These are phyloP conservation scores for Capsicum baccatum DNA, from an alignment of 257 asterid genomes.

Conservation along the genomic window DNA sequence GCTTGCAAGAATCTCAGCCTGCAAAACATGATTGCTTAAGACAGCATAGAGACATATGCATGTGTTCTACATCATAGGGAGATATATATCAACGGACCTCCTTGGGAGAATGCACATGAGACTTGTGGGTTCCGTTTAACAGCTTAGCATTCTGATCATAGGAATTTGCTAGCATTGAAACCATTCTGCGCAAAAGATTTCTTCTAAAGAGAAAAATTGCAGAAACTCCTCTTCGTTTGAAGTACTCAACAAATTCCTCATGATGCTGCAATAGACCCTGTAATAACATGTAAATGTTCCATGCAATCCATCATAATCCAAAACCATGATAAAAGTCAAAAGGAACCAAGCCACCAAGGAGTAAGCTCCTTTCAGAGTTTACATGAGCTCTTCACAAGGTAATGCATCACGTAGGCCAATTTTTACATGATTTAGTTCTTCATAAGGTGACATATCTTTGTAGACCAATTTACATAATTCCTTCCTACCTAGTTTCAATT, in stretches of 20 bases:
- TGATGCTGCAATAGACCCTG: constrained; percentile 91
- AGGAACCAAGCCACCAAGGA: neutral
- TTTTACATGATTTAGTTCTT: neutral
- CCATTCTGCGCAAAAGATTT: constrained; percentile 84
- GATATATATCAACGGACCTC: constrained; percentile 55
- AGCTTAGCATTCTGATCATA: constrained; percentile 84
- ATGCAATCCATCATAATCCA: constrained; percentile 16
- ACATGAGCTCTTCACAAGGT: constrained; percentile 9
- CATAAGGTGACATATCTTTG: neutral
- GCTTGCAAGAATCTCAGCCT: constrained; percentile 87
- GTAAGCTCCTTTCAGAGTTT: neutral
- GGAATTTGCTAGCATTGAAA: constrained; percentile 87
- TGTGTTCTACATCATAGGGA: constrained; percentile 7
- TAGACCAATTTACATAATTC: neutral
- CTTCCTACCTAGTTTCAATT: constrained; percentile 20
- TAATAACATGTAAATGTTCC: constrained; percentile 31
- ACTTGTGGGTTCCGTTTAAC: constrained; percentile 95
- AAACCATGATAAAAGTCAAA: neutral
- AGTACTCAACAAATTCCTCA: constrained; percentile 74
- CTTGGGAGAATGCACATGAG: constrained; percentile 81
- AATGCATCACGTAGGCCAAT: neutral
- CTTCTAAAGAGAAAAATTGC: constrained; percentile 86
- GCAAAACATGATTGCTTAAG: constrained; percentile 35
- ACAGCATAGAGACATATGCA: neutral
- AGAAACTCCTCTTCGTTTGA: constrained; percentile 81